Conservation (phyloP, 2,329 filamentous ascomycete species). For the Sporothrix euskadiensis region DNA sequence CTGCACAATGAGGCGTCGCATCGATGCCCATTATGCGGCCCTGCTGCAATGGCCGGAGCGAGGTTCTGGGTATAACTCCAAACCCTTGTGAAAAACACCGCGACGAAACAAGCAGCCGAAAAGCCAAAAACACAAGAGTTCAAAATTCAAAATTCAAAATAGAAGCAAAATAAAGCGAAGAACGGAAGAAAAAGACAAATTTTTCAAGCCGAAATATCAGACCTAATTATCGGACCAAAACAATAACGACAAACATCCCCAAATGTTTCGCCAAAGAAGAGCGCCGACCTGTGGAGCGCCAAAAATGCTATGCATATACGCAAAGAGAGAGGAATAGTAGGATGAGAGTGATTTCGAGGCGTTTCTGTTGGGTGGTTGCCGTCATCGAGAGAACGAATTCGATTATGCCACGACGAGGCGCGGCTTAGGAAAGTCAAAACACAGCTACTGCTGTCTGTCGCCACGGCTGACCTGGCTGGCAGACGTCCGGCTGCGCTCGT, state of each 20-base stretch:
- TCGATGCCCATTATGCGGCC: background rate
- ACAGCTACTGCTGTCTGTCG: background rate
- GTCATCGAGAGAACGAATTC: background rate
- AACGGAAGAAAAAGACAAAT: background rate
- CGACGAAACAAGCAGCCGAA: background rate
- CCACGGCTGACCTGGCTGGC: conserved; percentile 62
- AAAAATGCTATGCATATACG: conserved; percentile 22
- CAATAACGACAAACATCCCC: background rate
- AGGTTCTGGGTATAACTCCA: conserved; percentile 17
- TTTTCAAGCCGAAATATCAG: background rate
- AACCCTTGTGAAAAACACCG: background rate
- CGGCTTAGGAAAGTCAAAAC: background rate
- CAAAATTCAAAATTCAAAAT: background rate
- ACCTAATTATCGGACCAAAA: background rate
- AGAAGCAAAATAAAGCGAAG: background rate
- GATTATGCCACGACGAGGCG: background rate
- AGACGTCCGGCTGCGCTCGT: conserved; percentile 75
- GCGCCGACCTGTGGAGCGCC: conserved; percentile 21
- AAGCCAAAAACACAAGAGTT: background rate
- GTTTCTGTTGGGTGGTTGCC: background rate
- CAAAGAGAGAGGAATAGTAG: background rate
- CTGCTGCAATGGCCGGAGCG: background rate
- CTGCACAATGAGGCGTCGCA: background rate
- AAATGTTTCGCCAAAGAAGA: background rate
- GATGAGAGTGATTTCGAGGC: background rate